Evolutionary conservation across 2,329 filamentous ascomycete genomes (phyloP).

Genomic region (Ophiostoma pallidulum): DNA sequence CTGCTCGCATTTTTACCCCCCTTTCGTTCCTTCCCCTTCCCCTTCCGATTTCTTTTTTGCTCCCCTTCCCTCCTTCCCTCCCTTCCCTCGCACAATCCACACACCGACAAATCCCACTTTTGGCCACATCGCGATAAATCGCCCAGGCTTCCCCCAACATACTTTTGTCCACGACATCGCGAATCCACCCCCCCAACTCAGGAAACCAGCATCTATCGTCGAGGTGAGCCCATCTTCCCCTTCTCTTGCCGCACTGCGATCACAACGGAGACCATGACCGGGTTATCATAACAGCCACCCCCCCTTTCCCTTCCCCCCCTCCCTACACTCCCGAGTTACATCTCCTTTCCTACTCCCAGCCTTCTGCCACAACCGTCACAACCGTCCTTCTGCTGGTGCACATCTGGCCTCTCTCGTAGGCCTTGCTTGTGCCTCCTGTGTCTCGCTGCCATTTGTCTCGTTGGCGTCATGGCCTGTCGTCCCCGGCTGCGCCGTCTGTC

Average conservation of each 20-base stretch:
- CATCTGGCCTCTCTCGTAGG: background rate
- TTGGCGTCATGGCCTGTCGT: background rate
- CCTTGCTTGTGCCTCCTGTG: background rate
- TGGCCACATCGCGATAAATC: conserved; percentile 20
- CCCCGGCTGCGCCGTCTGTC: too few species aligned
- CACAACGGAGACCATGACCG: background rate
- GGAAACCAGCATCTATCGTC: conserved; percentile 3
- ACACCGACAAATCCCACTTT: conserved; percentile 20
- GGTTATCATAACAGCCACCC: too few species aligned
- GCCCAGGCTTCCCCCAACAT: conserved; percentile 10
- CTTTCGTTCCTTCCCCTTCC: background rate
- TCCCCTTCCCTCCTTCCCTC: conserved; percentile 7
- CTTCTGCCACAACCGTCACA: background rate
- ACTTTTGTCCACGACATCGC: conserved; percentile 4
- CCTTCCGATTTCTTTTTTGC: background rate
- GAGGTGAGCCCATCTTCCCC: conserved; percentile 6
- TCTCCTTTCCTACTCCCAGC: background rate
- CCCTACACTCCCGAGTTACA: too few species aligned
- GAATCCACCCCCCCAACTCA: conserved; percentile 1
- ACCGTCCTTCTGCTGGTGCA: too few species aligned
- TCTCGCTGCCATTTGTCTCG: background rate
- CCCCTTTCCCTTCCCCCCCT: too few species aligned
- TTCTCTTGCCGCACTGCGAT: background rate
- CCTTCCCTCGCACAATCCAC: conserved; percentile 14
- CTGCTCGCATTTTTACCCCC: conserved; percentile 5